A percentile compares a stretch with the other conserved stretches of the same genome.
These are phyloP conservation scores for Colletotrichum lupini DNA, from an alignment of 2,329 filamentous ascomycete genomes.

Conservation along the genomic window DNA sequence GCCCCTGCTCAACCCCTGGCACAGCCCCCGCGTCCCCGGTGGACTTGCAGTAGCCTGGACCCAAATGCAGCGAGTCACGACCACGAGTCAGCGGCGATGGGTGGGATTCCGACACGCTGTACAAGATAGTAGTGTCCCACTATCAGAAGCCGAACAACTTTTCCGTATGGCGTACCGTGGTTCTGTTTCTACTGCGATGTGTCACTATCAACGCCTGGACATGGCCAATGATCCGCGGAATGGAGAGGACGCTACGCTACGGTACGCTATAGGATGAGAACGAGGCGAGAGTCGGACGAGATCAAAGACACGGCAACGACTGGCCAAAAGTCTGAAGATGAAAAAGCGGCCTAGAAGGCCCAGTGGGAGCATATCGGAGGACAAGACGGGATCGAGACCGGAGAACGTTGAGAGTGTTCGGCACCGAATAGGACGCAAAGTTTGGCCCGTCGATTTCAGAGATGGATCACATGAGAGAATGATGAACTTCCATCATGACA, in stretches of 20 bases:
- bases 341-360: background rate
- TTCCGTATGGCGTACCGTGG: constrained; percentile 23
- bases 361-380: background rate
- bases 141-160: background rate
- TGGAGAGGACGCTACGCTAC: background rate
- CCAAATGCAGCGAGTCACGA: constrained; percentile 32
- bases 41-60: constrained; percentile 32
- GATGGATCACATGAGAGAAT: background rate
- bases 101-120: constrained; percentile 25
- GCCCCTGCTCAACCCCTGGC: constrained; percentile 40
- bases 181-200: background rate
- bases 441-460: background rate
- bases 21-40: constrained; percentile 37
- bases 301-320: background rate
- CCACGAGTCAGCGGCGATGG: constrained; percentile 26
- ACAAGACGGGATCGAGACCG: constrained; percentile 2
- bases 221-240: background rate
- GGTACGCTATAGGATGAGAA: background rate
- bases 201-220: constrained; percentile 5
- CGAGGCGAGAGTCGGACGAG: constrained; percentile 2
- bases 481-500: background rate
- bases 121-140: background rate
- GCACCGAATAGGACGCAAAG: background rate
- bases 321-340: background rate
- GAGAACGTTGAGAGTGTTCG: background rate